Percentiles rank a stretch among this genome's conserved stretches.
These are phyloP conservation scores for Thraustochytrium sp. DNA, from an alignment of 352 stramenopile genomes.

Conservation along the genomic window DNA sequence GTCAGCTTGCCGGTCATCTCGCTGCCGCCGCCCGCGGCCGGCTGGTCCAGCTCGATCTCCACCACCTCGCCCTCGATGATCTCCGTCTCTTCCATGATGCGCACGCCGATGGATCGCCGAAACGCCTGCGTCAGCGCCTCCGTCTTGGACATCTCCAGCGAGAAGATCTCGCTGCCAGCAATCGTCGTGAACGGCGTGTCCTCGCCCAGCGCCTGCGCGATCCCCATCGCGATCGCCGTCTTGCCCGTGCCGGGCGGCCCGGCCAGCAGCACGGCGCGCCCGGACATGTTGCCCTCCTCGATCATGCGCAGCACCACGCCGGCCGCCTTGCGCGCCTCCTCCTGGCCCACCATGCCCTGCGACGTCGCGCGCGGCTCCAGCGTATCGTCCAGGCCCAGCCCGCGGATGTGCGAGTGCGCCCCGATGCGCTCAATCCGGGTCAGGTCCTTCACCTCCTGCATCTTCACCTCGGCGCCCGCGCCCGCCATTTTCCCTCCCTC, in stretches of 20 bases:
- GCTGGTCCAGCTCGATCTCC: constrained; percentile 94
- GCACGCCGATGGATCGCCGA: constrained; percentile 88
- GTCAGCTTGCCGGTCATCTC: constrained; percentile 84
- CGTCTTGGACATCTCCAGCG: constrained; percentile 98
- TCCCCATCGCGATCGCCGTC: constrained; percentile 96
- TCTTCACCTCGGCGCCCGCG: constrained; percentile 35
- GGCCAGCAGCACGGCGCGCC: constrained; percentile 88
- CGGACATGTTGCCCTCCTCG: constrained; percentile 93
- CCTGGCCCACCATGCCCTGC: constrained; percentile 95
- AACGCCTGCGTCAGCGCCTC: constrained; percentile 97
- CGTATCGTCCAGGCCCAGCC: constrained; percentile 92
- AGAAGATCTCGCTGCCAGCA: constrained; percentile 97
- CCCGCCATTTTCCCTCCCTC: not conserved
- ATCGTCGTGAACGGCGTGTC: constrained; percentile 98
- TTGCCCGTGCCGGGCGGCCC: constrained; percentile 84
- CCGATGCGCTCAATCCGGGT: constrained; percentile 94
- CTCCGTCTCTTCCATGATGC: constrained; percentile 99
- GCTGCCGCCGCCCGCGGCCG: constrained; percentile 52
- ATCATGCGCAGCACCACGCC: constrained; percentile 98
- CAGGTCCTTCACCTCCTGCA: constrained; percentile 86
- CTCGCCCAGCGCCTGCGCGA: constrained; percentile 91
- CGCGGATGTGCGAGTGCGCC: constrained; percentile 96
- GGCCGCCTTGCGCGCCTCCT: constrained; percentile 77
- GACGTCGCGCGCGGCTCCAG: constrained; percentile 84
- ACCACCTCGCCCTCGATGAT: constrained; percentile 99